Conservation (phyloP, 345 rosid genomes). For the Syzygium jambos region DNA sequence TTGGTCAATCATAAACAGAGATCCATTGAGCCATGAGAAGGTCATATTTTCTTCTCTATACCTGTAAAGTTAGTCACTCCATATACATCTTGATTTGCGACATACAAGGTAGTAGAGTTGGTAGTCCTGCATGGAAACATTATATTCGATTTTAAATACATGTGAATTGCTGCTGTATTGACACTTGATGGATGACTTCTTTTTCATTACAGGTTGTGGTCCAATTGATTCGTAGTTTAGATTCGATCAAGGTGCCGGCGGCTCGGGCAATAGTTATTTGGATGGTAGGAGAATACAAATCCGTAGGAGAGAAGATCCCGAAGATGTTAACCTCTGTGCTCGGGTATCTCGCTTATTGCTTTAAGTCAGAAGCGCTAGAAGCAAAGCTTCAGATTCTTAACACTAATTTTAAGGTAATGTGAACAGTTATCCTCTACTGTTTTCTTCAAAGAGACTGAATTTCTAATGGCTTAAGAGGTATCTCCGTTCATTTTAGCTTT, state of each 20-base stretch:
- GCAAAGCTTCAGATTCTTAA: slow-evolving; percentile 90
- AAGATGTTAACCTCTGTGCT: slow-evolving; percentile 67
- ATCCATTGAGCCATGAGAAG: slow-evolving; percentile 75
- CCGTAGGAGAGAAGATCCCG: slow-evolving; percentile 66
- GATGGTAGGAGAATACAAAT: slow-evolving; percentile 86
- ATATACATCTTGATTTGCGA: not conserved
- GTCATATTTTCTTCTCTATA: slow-evolving; percentile 20
- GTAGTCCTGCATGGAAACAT: not conserved
- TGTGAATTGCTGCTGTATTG: not conserved
- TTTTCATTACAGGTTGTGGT: slow-evolving; percentile 51
- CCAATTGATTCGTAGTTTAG: slow-evolving; percentile 73
- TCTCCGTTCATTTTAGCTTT: not conserved
- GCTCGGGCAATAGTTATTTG: slow-evolving; percentile 91
- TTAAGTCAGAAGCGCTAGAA: slow-evolving; percentile 74
- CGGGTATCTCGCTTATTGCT: slow-evolving; percentile 86
- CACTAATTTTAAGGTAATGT: slow-evolving; percentile 57
- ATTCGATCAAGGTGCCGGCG: slow-evolving; percentile 75
- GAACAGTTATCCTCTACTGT: not conserved
- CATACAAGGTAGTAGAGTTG: not conserved
- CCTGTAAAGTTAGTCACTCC: not conserved
- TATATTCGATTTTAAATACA: not conserved
- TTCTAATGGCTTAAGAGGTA: not conserved
- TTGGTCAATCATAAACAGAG: slow-evolving; percentile 64
- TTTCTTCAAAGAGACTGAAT: not conserved
- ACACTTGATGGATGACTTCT: not conserved